Base-by-base conservation (phyloP, 495 filamentous ascomycete genomes). In the Thermothielavioides terrestris region DNA sequence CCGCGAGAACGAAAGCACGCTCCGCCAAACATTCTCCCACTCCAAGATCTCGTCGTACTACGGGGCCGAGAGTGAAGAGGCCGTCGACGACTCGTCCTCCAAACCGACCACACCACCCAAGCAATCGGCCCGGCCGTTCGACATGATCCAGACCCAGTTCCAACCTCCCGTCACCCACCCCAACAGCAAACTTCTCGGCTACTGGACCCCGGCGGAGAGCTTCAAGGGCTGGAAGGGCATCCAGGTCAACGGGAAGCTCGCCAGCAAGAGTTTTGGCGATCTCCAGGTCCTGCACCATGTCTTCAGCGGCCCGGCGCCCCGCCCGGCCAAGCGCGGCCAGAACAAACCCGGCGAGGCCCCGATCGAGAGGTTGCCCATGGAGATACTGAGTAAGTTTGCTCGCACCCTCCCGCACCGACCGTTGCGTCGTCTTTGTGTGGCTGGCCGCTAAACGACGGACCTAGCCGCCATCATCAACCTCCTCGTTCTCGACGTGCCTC, bases 161-260 rank as follows among this genome's bases (percentile, higher is more conserved):
- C 57, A 61, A 9, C 63, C 70, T 4, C 69, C 72, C 15, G 46
- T 72, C 34, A 76, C 73, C 9, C 53, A 71, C 21, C 73, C 71
- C 17, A 42, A 67, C 48, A 73, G 71, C 56, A 68, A 55, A 42
- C 65, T 79, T 3, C 74, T 75, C 30, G 74, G 72, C 41, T 85
- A 80, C 58, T 84, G 82, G 69, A 83, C 82, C 57, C 84, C 82
- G 6, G 84, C 83, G 58, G 81, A 84, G 54, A 75, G 77, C 51
- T 86, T 85, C 55, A 66, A 77, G 51, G 83, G 82, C 36, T 86
- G 83, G 84, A 88, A 85, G 68, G 75, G 79, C 59, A 83, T 86
- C 56, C 74, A 75, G 31, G 68, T 84, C 30, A 75, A 75, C 42
- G 83, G 83, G 10, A 81, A 76, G 57, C 75, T 77, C 54, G 71